phyloP scores from a whole-genome alignment of 2,329 filamentous ascomycete species.

The Volutella citrinella region DNA sequence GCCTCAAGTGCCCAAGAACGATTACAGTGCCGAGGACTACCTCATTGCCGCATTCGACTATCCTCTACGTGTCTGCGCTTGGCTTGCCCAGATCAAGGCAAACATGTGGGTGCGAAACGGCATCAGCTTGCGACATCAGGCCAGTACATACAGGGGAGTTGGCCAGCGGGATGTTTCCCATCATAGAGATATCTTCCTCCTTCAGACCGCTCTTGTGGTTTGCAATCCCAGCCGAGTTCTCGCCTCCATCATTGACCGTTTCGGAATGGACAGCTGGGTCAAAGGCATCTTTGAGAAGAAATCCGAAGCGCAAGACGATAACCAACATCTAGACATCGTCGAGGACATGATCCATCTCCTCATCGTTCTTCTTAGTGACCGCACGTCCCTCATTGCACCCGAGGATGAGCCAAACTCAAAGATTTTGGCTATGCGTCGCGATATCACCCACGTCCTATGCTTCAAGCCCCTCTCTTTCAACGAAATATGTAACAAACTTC shows the following conservation, averaged over 20 bases:
- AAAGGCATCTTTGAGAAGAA: conserved; percentile 74
- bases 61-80: conserved; percentile 87
- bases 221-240: conserved; percentile 82
- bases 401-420: conserved; percentile 65
- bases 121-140: conserved; percentile 92
- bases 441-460: conserved; percentile 90
- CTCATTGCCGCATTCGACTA: conserved; percentile 89
- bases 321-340: conserved; percentile 84
- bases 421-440: conserved; percentile 72
- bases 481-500: conserved; percentile 80
- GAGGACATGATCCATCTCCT: conserved; percentile 95
- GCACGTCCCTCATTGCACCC: conserved; percentile 71
- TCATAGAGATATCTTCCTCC: conserved; percentile 88
- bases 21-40: conserved; percentile 69
- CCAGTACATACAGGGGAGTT: conserved; percentile 87
- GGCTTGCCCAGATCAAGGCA: conserved; percentile 97
- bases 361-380: conserved; percentile 86
- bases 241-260: conserved; percentile 87
- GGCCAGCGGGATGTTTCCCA: conserved; percentile 88
- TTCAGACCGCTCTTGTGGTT: conserved; percentile 86
- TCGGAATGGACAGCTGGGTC: conserved; percentile 84
- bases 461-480: conserved; percentile 96
- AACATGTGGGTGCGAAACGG: conserved; percentile 99
- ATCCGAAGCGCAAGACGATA: conserved; percentile 75
- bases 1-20: conserved; percentile 53